Evolutionary conservation across 495 filamentous ascomycete genomes (phyloP).

Genomic region (Symbiotaphrina buchneri): DNA sequence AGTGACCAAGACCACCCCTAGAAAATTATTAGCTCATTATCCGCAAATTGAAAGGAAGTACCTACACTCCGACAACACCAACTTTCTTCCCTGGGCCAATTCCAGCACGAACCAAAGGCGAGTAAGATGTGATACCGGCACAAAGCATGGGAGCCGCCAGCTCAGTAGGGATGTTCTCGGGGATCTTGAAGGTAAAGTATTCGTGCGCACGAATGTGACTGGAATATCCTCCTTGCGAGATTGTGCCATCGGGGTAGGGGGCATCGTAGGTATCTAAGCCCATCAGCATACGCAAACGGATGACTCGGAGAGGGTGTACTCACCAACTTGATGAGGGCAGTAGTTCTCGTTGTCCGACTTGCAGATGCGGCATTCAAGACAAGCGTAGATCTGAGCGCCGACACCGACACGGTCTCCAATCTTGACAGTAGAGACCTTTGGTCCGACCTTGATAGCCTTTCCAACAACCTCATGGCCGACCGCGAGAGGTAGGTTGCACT

Average conservation of each 20-base stretch:
- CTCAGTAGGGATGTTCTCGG: slow-evolving; percentile 39
- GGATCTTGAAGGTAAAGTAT: slow-evolving; percentile 63
- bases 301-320: slow-evolving; percentile 5
- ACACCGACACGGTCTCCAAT: slow-evolving; percentile 61
- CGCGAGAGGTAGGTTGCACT: slow-evolving; percentile 40
- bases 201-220: slow-evolving; percentile 55
- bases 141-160: slow-evolving; percentile 75
- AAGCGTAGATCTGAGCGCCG: slow-evolving; percentile 54
- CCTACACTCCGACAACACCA: slow-evolving; percentile 44
- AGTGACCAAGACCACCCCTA: slow-evolving; percentile 20
- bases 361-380: slow-evolving; percentile 45
- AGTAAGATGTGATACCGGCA: slow-evolving; percentile 64
- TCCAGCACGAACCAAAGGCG: slow-evolving; percentile 54
- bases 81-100: slow-evolving; percentile 61
- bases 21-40: not conserved
- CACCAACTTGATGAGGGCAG: slow-evolving; percentile 36
- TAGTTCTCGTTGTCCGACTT: slow-evolving; percentile 60
- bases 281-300: not conserved
- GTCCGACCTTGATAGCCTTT: slow-evolving; percentile 44
- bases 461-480: slow-evolving; percentile 63
- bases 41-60: not conserved
- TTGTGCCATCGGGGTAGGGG: slow-evolving; percentile 38
- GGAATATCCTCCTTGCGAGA: slow-evolving; percentile 41
- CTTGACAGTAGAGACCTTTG: slow-evolving; percentile 40
- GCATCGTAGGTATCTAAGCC: slow-evolving; percentile 37